phyloP scores from a whole-genome alignment of 1,284 basidiomycete species.

The Serendipita sp. region DNA sequence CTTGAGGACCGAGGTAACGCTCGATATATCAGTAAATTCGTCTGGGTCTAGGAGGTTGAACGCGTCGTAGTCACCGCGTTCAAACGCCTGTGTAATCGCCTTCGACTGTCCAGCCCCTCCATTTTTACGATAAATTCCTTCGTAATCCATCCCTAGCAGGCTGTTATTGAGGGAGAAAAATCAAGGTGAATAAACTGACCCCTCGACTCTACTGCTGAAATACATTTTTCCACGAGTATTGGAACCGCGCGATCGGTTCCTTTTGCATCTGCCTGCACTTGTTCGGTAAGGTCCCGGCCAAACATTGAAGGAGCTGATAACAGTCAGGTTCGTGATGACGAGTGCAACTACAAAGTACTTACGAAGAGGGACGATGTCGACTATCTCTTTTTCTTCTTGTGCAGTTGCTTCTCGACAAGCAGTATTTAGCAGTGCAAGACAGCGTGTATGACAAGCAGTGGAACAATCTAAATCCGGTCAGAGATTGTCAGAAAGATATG shows the following conservation, averaged over 20 bases:
- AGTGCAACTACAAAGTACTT: slow-evolving; percentile 20
- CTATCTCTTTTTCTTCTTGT: slow-evolving; percentile 25
- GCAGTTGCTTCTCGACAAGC: slow-evolving; percentile 32
- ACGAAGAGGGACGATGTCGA: slow-evolving; percentile 34
- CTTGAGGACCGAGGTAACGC: slow-evolving; percentile 93
- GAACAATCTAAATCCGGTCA: slow-evolving; percentile 37
- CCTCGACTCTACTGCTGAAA: slow-evolving; percentile 74
- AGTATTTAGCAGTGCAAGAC: slow-evolving; percentile 43
- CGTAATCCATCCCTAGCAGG: slow-evolving; percentile 65
- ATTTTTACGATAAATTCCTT: slow-evolving; percentile 94
- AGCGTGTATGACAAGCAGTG: slow-evolving; percentile 61
- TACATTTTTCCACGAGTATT: slow-evolving; percentile 88
- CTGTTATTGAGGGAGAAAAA: slow-evolving; percentile 4
- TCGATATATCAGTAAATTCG: slow-evolving; percentile 92
- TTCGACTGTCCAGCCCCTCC: slow-evolving; percentile 89
- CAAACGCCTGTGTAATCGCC: slow-evolving; percentile 87
- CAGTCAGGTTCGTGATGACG: slow-evolving; percentile 8
- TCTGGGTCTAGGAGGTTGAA: slow-evolving; percentile 84
- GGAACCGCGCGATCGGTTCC: slow-evolving; percentile 50
- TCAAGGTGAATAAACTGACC: slow-evolving; percentile 36
- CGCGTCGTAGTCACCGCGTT: slow-evolving; percentile 72
- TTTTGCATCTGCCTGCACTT: slow-evolving; percentile 60
- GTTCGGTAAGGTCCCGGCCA: slow-evolving; percentile 74
- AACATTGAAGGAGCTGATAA: slow-evolving; percentile 72
- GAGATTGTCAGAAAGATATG: neutral